Base-by-base conservation (phyloP, 2,329 filamentous ascomycete species). In the Claviceps lovelessii region DNA sequence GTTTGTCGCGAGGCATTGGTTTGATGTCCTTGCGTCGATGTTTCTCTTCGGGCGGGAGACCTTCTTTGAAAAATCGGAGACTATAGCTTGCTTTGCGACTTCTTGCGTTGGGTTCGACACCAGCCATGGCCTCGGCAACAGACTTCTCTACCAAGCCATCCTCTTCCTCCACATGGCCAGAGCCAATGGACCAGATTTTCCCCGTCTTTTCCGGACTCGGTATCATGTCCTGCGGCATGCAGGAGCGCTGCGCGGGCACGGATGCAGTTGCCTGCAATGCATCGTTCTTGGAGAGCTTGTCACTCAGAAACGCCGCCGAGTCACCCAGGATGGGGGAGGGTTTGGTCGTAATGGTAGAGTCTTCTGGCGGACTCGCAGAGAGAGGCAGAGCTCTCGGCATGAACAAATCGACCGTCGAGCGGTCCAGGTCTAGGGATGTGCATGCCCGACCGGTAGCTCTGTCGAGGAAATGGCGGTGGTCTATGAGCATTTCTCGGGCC, bases 1-100 rank as follows among this genome's bases (percentile, higher is more conserved):
- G 63, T 58, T 71, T 76, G 15, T 79, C 75, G 54, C 71, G 71
- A 10, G 62, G 59, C 0, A 61, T 57, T 4, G 61, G 57, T 49
- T 62, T 71, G 37, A 66, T 65, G 11, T 81, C 81, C 59, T 72
- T 77, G 60, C 75, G 77, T 60, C 76, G 78, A 46, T 67, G 63
- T 62, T 77, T 78, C 48, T 84, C 79, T 53, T 82, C 77, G 3
- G 67, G 64, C n/a, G 80, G 79, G 19, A 84, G 68, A 39, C 80
- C 81, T 65, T 85, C 81, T 58, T 80, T 82, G 71, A 85, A 85
- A 61, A 85, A 82, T 2, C 82, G 75, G 56, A 85, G 69, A 59
- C 80, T 83, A 65, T 85, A 81, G 61, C 81, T 85, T 44, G 82
- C 78, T 66, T 85, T 85, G 60, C 82, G 78, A 62, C 81, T 87